Evolutionary conservation across 768 basidiomycete species (phyloP), one percentile per base, ranked within the genome.

Genomic region (Boletales sp.): DNA sequence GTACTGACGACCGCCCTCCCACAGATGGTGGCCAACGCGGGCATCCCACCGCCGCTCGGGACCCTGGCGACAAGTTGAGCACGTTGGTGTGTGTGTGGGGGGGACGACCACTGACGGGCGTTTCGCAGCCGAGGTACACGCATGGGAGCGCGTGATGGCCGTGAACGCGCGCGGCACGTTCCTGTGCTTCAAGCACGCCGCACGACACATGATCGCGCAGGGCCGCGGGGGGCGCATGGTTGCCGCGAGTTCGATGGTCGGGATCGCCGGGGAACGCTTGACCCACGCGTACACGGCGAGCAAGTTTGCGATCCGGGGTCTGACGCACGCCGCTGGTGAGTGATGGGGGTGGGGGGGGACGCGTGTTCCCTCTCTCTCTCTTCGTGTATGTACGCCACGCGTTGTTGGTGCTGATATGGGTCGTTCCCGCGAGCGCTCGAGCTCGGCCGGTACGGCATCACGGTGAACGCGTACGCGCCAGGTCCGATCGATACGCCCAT

Each of bases 161-260:
- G 46, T 34, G 19, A 43, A 43, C 13, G 32, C 43, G 8, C 43
- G 32, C 13, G 43, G 32, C 19, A 12, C 32, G 2, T 35, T 44
- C 43, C 11, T 44, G 9, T 44, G 43, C 14, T 44, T 34, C 32
- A 44, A 34, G 19, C 8, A 44, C 21, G 43, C 43, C 8, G 43
- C 32, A 15, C 5, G 9, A 34, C 43, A 44, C 2, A 34, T 34
- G 32, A 32, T 43, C 29, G 49, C 61, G 9, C 77, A 77, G 65
- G 72, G 73, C 0, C 64, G 64, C 5, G 74, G 79, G 8, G 79
- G 83, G 1, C 69, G 76, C n/a, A 80, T 85, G 52, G 73, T 84
- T 32, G 76, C 82, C 1, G 57, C 57, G 4, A 57, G 55, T n/a
- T 63, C 61, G 4, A 0, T 32, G 4, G 11, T 8, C 1, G 62